A percentile compares a stretch with the other conserved stretches of the same genome.
phyloP scores from a whole-genome alignment of 2,329 filamentous ascomycete genomes.

The Drechslerella stenobrocha region DNA sequence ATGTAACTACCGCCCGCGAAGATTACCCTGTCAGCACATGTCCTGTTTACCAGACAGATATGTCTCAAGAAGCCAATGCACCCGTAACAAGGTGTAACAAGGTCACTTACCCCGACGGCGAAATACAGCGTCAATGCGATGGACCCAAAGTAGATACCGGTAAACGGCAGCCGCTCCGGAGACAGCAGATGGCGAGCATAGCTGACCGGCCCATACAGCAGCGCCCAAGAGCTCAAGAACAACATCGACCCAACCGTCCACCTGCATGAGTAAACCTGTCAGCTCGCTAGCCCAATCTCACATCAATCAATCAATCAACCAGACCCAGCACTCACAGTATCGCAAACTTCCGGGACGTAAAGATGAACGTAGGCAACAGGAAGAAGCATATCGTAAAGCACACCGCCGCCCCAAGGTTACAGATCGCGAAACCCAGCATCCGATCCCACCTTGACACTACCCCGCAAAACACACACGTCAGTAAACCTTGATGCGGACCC shows the following conservation, averaged over 20 bases:
- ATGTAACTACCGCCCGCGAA: slow-evolving; percentile 65
- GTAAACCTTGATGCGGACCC: slow-evolving; percentile 52
- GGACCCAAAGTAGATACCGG: slow-evolving; percentile 89
- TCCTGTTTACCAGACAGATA: slow-evolving; percentile 31
- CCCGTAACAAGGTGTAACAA: not conserved
- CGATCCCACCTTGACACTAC: slow-evolving; percentile 97
- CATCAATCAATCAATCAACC: too few relatives aligned
- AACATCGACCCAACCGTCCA: slow-evolving; percentile 92
- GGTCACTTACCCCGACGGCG: slow-evolving; percentile 77
- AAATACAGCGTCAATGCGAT: slow-evolving; percentile 90
- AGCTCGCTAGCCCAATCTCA: too few relatives aligned
- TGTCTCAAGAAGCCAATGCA: not conserved
- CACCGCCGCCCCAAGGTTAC: slow-evolving; percentile 83
- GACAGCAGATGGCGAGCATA: slow-evolving; percentile 86
- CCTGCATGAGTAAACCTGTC: slow-evolving; percentile 60
- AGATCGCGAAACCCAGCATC: slow-evolving; percentile 84
- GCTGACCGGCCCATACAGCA: slow-evolving; percentile 84
- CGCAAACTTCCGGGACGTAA: slow-evolving; percentile 89
- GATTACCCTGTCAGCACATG: slow-evolving; percentile 45
- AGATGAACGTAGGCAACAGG: slow-evolving; percentile 78
- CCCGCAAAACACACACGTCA: slow-evolving; percentile 54
- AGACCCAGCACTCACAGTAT: slow-evolving; percentile 96
- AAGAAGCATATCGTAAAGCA: slow-evolving; percentile 94
- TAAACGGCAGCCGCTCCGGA: slow-evolving; percentile 83
- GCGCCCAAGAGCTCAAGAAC: slow-evolving; percentile 89